These are phyloP conservation scores for Schizonepeta tenuifolia DNA, from an alignment of 257 asterid genomes.

Conservation along the genomic window DNA sequence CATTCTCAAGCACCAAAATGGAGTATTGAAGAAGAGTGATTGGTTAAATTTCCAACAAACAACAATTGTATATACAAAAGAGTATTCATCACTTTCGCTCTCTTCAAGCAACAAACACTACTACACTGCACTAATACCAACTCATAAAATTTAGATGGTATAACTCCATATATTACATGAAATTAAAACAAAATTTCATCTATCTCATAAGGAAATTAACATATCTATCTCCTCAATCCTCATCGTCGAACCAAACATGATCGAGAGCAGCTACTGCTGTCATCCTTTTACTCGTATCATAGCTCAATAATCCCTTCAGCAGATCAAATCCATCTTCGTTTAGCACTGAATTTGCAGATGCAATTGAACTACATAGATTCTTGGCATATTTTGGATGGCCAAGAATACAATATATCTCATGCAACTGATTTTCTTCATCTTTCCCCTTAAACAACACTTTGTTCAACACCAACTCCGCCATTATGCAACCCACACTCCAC, in stretches of 20 bases:
- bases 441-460: background rate
- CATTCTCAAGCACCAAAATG: conserved; percentile 6
- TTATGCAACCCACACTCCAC: background rate
- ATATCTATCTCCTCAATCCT: background rate
- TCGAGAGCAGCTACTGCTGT: background rate
- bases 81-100: background rate
- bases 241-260: background rate
- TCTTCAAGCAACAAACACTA: conserved; percentile 22
- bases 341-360: background rate
- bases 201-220: background rate
- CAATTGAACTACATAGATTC: background rate
- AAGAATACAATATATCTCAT: background rate
- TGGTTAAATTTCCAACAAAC: conserved; percentile 32
- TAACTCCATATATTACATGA: background rate
- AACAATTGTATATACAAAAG: background rate
- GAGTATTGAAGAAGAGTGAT: conserved; percentile 35
- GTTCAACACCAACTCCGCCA: background rate
- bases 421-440: background rate
- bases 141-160: background rate
- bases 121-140: conserved; percentile 8
- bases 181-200: background rate
- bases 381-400: background rate
- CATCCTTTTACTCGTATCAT: background rate
- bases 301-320: background rate
- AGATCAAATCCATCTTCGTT: background rate